Evolutionary conservation across 208 protist species (phyloP), one percentile per base, ranked within the genome.

Genomic region (Porcisia deanei): DNA sequence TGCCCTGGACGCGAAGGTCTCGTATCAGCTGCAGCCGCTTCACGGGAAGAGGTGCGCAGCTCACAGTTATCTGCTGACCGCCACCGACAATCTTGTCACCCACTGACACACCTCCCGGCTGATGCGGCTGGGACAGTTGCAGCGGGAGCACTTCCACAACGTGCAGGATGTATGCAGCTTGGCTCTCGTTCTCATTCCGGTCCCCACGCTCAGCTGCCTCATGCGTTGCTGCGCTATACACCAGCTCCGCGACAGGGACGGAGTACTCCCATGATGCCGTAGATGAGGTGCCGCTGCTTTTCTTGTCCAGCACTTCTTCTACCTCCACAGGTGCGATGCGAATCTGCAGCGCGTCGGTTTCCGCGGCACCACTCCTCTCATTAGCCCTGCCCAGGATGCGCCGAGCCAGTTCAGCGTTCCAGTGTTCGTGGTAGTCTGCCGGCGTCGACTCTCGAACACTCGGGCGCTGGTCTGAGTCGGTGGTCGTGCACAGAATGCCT

Each of bases 1-100:
- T 70, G 18, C 63, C 63, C 52, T 64, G 64, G 20, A 77, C 73
- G 34, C 73, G 30, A 39, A 77, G 60, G 58, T 77, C 73, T 41
- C 64, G 73, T 6, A 77, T 25, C 3, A 77, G 73, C 63, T 61
- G 60, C n/a, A 77, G 60, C 0, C 37, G 20, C 34, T 63, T 57
- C 63, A 77, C 52, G 1, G 43, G 4, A 12, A 69, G 25, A 22
- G 73, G 73, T 9, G 73, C 52, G 20, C 60, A 43, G 25, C 30
- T 54, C 2, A 77, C 73, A 7, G 60, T 71, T 34, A 77, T 59
- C 63, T 63, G 73, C 63, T 69, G 63, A 3, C 39, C 34, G 8
- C 49, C 47, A 10, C 63, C 73, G 0, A 77, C 34, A n/a, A 77
- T 60, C 9, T 60, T 60, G 57, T 60, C 22, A 30, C 57, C 57